Percentiles rank a stretch among this genome's conserved stretches.
These are phyloP conservation scores for Fusarium goolgardi DNA, from an alignment of 2,329 filamentous ascomycete genomes.

Conservation along the genomic window DNA sequence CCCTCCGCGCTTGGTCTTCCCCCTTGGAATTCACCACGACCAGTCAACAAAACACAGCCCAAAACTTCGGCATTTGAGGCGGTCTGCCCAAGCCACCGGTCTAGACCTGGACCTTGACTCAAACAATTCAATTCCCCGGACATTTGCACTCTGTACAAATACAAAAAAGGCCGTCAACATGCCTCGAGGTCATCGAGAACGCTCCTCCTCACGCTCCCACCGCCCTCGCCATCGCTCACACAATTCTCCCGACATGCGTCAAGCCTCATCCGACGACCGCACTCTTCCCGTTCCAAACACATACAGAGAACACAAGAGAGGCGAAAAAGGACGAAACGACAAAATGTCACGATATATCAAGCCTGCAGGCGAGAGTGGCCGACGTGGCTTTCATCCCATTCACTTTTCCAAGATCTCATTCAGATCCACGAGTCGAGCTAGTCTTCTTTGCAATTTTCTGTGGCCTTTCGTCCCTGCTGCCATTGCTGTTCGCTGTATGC, in stretches of 20 bases:
- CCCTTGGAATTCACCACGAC: background rate
- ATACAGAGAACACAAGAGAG: conserved; percentile 35
- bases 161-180: conserved; percentile 22
- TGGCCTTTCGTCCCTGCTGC: conserved; percentile 64
- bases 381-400: conserved; percentile 57
- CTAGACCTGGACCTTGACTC: conserved; percentile 7
- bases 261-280: conserved; percentile 22
- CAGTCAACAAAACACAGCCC: background rate
- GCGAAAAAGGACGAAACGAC: conserved; percentile 10
- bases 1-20: conserved; percentile 3
- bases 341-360: conserved; percentile 39
- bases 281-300: conserved; percentile 48
- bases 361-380: conserved; percentile 58
- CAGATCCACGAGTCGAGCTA: conserved; percentile 58
- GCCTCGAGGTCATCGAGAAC: conserved; percentile 26
- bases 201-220: conserved; percentile 36
- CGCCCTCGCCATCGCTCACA: conserved; percentile 32
- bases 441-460: conserved; percentile 60
- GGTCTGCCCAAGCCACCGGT: conserved; percentile 3
- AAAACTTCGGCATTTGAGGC: conserved; percentile 7
- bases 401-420: conserved; percentile 59
- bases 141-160: background rate
- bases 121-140: background rate
- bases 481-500: conserved; percentile 56
- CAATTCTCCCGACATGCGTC: conserved; percentile 24